Evolutionary conservation across 768 basidiomycete genomes (phyloP).

Genomic region (Wakefieldia striispora): DNA sequence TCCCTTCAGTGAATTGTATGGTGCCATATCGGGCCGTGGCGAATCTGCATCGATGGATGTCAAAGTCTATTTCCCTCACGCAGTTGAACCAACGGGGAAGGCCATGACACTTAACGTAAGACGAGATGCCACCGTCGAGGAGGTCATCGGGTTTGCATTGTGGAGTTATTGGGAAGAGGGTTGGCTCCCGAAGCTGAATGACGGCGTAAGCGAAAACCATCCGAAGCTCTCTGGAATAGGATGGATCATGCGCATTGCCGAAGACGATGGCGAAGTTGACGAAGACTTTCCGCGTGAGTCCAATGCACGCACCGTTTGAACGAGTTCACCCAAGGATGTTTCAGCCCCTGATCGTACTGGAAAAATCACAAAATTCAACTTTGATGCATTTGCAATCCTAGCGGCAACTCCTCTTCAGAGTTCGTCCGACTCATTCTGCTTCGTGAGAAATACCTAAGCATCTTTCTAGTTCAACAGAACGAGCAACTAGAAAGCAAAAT

Average conservation of each 20-base stretch:
- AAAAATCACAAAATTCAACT: conserved; percentile 84
- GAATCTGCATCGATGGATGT: conserved; percentile 62
- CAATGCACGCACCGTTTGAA: background rate
- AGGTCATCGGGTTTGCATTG: conserved; percentile 90
- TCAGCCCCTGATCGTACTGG: conserved; percentile 89
- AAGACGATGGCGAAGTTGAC: conserved; percentile 97
- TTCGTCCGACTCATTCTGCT: conserved; percentile 32
- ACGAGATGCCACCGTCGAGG: conserved; percentile 89
- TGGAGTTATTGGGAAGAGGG: conserved; percentile 94
- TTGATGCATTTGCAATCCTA: conserved; percentile 85
- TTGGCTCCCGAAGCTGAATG: conserved; percentile 74
- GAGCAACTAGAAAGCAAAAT: conserved; percentile 76
- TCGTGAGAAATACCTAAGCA: background rate
- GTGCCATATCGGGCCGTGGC: conserved; percentile 76
- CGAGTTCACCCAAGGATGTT: background rate
- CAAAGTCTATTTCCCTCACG: conserved; percentile 84
- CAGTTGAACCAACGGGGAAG: conserved; percentile 55
- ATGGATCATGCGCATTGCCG: conserved; percentile 92
- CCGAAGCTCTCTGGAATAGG: conserved; percentile 74
- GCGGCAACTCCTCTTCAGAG: conserved; percentile 72
- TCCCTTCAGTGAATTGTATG: conserved; percentile 87
- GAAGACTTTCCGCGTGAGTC: conserved; percentile 95
- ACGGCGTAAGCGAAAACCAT: conserved; percentile 60
- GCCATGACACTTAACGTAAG: conserved; percentile 74
- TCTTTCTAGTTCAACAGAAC: conserved; percentile 67